A percentile compares a stretch with the other conserved stretches of the same genome.
Evolutionary conservation across 805 yeast genomes (phyloP).

Genomic region (Clavispora vitiphila): DNA sequence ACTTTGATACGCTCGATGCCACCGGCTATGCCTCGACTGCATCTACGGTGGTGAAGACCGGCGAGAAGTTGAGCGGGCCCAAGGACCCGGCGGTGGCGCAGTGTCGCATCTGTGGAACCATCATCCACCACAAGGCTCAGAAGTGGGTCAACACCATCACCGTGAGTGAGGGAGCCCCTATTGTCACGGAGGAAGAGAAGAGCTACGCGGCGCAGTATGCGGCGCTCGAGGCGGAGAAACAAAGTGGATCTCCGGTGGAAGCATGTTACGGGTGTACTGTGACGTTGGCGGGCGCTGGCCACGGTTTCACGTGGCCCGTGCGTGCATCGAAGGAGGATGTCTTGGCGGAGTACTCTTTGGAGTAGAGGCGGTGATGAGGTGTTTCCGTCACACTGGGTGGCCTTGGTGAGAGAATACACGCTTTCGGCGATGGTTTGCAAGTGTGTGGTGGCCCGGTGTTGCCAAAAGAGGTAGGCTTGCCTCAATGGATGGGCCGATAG

Average conservation of each 20-base stretch:
- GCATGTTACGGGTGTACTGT: constrained; percentile 78
- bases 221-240: constrained; percentile 5
- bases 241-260: constrained; percentile 11
- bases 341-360: constrained; percentile 39
- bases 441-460: too few species aligned
- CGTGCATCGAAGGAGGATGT: constrained; percentile 27
- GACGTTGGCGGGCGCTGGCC: constrained; percentile 42
- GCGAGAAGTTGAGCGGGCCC: constrained; percentile 64
- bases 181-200: constrained; percentile 37
- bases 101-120: constrained; percentile 57
- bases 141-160: constrained; percentile 69
- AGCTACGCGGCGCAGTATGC: constrained; percentile 21
- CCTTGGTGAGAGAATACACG: too few species aligned
- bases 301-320: constrained; percentile 34
- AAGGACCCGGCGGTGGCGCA: constrained; percentile 13
- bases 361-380: background rate
- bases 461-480: too few species aligned
- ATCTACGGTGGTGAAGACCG: constrained; percentile 88
- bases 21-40: constrained; percentile 81
- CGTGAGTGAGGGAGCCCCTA: constrained; percentile 49
- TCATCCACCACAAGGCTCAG: constrained; percentile 53
- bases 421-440: too few species aligned
- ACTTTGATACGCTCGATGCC: constrained; percentile 65
- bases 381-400: too few species aligned
- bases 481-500: too few species aligned